phyloP scores from a whole-genome alignment of 1,284 basidiomycete genomes.

The Rhodotorula sp. region DNA sequence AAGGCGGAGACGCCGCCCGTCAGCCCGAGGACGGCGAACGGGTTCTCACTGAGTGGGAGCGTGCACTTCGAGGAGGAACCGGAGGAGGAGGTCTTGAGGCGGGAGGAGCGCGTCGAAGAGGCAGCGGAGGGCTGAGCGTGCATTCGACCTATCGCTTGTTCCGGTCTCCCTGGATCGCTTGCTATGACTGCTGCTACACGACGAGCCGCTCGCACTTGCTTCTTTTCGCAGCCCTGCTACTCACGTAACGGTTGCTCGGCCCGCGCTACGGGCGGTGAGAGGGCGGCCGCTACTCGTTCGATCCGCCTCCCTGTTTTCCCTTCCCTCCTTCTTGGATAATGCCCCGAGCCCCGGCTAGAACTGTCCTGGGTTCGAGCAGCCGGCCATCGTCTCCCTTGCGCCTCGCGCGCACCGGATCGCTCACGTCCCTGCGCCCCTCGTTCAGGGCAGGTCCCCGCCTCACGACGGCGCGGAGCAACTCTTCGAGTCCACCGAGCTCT shows the following conservation, averaged over 20 bases:
- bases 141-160: background rate
- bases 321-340: background rate
- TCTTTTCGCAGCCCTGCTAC: no score
- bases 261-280: background rate
- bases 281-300: background rate
- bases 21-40: background rate
- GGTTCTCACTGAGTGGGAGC: constrained; percentile 8
- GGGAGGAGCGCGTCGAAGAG: background rate
- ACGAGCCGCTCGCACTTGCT: background rate
- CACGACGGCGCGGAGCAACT: background rate
- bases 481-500: background rate
- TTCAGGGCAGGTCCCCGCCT: background rate
- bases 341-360: background rate
- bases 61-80: constrained; percentile 7
- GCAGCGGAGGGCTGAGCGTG: background rate
- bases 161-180: background rate
- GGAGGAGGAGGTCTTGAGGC: background rate
- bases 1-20: background rate
- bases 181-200: no score
- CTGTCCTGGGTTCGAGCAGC: background rate
- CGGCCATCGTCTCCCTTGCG: background rate
- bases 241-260: background rate
- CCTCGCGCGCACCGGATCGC: no score
- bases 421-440: background rate
- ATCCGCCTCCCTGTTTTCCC: background rate